A percentile compares a stretch with the other conserved stretches of the same genome.
Conservation (phyloP, 192 early-diverging fungal genomes). For the Oehlia diaphana region DNA sequence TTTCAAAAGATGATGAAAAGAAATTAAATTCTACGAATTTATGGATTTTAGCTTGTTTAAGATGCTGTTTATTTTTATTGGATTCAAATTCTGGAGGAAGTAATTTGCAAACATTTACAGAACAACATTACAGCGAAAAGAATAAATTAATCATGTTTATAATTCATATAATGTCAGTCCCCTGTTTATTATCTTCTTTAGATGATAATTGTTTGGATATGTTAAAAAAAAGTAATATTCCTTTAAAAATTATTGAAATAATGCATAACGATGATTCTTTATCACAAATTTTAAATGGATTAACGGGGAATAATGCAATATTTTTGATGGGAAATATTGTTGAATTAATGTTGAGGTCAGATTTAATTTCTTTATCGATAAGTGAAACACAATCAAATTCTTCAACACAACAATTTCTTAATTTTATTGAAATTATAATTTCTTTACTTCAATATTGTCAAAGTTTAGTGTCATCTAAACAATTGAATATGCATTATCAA, state of each 20-base stretch:
- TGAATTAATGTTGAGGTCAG: slow-evolving; percentile 31
- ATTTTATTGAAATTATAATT: slow-evolving; percentile 31
- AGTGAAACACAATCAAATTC: slow-evolving; percentile 29
- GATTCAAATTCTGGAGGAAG: slow-evolving; percentile 31
- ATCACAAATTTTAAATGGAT: slow-evolving; percentile 28
- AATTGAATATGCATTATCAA: slow-evolving; percentile 35
- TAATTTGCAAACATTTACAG: background rate
- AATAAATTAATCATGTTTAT: slow-evolving; percentile 37
- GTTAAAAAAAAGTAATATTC: slow-evolving; percentile 28
- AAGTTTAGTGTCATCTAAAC: slow-evolving; percentile 28
- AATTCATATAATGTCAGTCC: slow-evolving; percentile 32
- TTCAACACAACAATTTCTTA: slow-evolving; percentile 36
- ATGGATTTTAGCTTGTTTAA: slow-evolving; percentile 41
- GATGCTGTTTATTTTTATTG: slow-evolving; percentile 39
- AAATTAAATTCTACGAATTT: slow-evolving; percentile 30
- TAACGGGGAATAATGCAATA: slow-evolving; percentile 34
- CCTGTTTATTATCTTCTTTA: slow-evolving; percentile 33
- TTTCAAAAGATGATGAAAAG: slow-evolving; percentile 22
- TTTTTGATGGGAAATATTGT: slow-evolving; percentile 36
- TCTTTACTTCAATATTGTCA: slow-evolving; percentile 32
- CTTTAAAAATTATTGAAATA: slow-evolving; percentile 22
- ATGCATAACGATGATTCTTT: slow-evolving; percentile 32
- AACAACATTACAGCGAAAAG: slow-evolving; percentile 36
- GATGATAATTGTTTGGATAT: slow-evolving; percentile 36
- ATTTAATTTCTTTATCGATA: slow-evolving; percentile 32